phyloP scores from a whole-genome alignment of 139 green algal species.

The Edaphochlamys debaryana region DNA sequence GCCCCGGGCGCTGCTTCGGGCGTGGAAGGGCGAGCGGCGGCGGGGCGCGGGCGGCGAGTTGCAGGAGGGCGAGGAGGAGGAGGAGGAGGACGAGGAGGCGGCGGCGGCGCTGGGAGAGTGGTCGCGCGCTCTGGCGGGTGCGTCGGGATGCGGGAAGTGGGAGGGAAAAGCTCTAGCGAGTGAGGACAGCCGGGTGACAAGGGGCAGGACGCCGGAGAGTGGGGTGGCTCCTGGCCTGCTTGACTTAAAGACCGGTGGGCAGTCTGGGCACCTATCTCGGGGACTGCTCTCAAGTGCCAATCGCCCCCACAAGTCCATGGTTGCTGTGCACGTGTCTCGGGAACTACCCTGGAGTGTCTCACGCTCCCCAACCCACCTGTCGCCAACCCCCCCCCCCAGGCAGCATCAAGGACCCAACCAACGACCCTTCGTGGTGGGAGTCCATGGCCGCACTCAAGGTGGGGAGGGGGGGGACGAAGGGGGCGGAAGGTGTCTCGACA shows the following conservation, averaged over 20 bases:
- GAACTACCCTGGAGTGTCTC: too few species aligned
- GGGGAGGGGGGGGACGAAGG: neutral
- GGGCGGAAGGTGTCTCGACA: too few species aligned
- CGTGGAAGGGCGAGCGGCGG: neutral
- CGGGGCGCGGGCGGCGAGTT: neutral
- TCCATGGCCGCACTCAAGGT: constrained; percentile 33
- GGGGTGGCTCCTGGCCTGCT: too few species aligned
- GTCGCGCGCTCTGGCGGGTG: constrained; percentile 16
- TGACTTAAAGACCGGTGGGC: too few species aligned
- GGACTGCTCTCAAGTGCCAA: too few species aligned
- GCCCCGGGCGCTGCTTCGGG: constrained; percentile 31
- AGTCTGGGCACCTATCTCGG: too few species aligned
- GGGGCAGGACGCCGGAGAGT: too few species aligned
- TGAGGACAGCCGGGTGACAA: too few species aligned
- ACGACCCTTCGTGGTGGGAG: constrained; percentile 35
- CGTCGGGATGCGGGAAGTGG: neutral
- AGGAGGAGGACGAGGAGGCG: neutral
- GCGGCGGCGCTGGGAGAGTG: constrained; percentile 24
- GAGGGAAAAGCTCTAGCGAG: neutral
- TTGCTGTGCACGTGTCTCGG: too few species aligned
- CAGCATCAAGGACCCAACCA: neutral
- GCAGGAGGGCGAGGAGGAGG: neutral
- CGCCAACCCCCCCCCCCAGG: neutral
- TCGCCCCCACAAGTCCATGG: too few species aligned
- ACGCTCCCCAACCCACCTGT: too few species aligned